Base-by-base conservation (phyloP, 169 alveolate genomes). In the Perkinsus olseni region DNA sequence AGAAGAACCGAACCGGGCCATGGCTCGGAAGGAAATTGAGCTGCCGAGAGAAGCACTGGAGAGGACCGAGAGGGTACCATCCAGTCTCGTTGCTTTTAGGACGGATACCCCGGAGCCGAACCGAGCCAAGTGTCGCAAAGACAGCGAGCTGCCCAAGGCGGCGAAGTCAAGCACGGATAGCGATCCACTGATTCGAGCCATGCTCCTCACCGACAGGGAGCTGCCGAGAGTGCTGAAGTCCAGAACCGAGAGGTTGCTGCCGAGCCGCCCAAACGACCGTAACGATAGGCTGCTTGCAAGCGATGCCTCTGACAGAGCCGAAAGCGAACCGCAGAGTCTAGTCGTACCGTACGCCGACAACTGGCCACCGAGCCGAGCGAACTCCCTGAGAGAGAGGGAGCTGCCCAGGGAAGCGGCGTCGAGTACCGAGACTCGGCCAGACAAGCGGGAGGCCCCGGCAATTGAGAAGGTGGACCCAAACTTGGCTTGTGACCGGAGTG, bases 151-250 rank as follows among this genome's bases (percentile, higher is more conserved):
- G 39, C 92, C 92, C 74, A 50, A 24, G 45, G 20, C 37, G 37
- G 20, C 92, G n/a, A 38, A 36, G 38, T 90, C 92, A 6, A 90
- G 38, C 21, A 90, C 45, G 45, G 92, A 90, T 17, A 37, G 10
- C 34, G 40, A 74, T 24, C 50, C 38, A 34, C 62, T 93, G 36
- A 91, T 74, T 0, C 94, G n/a, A 21, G 95, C 38, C 94, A 93
- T 4, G 28, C n/a, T 13, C 92, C 92, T 36, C 45, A 90, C n/a
- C n/a, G 50, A 36, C 92, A 90, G n/a, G 50, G 39, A 34, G 92
- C 92, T 90, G 92, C 92, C 92, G 11, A 90, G 92, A 11, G 39
- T 28, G 50, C 92, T 13, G 92, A 90, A 38, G 38, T 31, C 92
- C 38, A 90, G 6, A 20, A 90, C 92, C 13, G 92, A 90, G 40